These are phyloP conservation scores for Apophysomyces sp. DNA, from an alignment of 371 early-diverging fungal species.

Conservation along the genomic window DNA sequence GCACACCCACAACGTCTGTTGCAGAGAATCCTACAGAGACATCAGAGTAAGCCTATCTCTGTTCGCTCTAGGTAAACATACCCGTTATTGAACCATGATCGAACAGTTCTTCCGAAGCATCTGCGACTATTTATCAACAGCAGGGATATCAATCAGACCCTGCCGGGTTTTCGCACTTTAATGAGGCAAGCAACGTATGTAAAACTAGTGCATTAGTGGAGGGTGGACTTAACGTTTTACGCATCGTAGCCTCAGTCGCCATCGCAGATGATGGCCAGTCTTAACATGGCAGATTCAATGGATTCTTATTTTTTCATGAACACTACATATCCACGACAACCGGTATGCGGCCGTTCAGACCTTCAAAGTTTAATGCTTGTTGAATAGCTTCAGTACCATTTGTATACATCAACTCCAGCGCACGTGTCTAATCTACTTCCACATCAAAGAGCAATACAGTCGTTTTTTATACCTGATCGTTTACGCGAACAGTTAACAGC, in stretches of 20 bases:
- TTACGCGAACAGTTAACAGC: conserved; percentile 76
- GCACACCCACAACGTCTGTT: background rate
- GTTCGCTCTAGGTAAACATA: background rate
- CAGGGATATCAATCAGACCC: background rate
- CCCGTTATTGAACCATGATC: conserved; percentile 1
- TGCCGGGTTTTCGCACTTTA: background rate
- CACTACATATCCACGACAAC: conserved; percentile 38
- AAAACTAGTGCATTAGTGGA: background rate
- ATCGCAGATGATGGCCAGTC: conserved; percentile 21
- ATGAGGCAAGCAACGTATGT: background rate
- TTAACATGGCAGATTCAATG: conserved; percentile 16
- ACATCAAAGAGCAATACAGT: conserved; percentile 74
- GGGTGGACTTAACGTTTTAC: background rate
- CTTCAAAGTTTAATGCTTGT: background rate
- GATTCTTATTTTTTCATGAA: conserved; percentile 45
- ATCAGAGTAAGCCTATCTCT: conserved; percentile 1
- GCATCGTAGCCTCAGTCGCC: conserved; percentile 15
- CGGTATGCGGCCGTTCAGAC: conserved; percentile 29
- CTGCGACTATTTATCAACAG: background rate
- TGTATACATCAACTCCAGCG: conserved; percentile 70
- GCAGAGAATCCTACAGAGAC: conserved; percentile 3
- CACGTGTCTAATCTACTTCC: conserved; percentile 69
- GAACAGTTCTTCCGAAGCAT: background rate
- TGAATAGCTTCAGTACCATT: conserved; percentile 71
- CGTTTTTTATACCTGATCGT: conserved; percentile 82